Evolutionary conservation across 371 early-diverging fungal genomes (phyloP), one percentile per base, ranked within the genome.

Genomic region (Saksenaea oblongispora): DNA sequence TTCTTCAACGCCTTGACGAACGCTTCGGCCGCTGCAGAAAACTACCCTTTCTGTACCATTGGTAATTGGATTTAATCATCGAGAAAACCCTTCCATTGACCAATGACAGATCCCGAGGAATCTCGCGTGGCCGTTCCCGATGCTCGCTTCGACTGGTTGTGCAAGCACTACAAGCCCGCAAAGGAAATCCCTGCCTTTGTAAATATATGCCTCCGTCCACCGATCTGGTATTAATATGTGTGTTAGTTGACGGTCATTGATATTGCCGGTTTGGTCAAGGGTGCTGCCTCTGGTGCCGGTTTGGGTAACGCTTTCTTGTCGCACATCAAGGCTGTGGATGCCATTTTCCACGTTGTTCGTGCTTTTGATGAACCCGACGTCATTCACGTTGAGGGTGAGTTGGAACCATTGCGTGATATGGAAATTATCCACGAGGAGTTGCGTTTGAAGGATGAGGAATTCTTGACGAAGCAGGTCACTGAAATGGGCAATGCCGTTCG

Each of bases 241-340:
- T 26, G 10, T 4, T 61, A 78, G 78, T 83, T 99, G 64, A 93
- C 94, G 3, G 93, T 99, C 47, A 94, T 94, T 66, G 99, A 99
- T 78, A 99, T 99, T 82, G 99, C 99, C 37, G 99, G 99, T 34
- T 87, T 99, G 36, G 97, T 99, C 44, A 94, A 95, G 74, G 98
- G 98, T 53, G 97, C 98, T 11, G 80, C 93, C 11, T 82, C 85
- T 35, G 98, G 98, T 35, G 89, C 88, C 31, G 97, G 97, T n/a
- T 86, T 98, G 59, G 99, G 99, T 53, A 99, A 99, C 70, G 92
- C 93, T 44, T 99, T 99, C 87, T 77, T 99, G 81, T 93, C 95
- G 54, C 92, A 99, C 79, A 95, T 99, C 58, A 88, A 93, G 67
- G 92, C 96, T 22, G 98, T 98, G 1, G 99, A 99, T 82, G 99